phyloP scores from a whole-genome alignment of 2,329 filamentous ascomycete species.

The Trichophyton benhamiae region DNA sequence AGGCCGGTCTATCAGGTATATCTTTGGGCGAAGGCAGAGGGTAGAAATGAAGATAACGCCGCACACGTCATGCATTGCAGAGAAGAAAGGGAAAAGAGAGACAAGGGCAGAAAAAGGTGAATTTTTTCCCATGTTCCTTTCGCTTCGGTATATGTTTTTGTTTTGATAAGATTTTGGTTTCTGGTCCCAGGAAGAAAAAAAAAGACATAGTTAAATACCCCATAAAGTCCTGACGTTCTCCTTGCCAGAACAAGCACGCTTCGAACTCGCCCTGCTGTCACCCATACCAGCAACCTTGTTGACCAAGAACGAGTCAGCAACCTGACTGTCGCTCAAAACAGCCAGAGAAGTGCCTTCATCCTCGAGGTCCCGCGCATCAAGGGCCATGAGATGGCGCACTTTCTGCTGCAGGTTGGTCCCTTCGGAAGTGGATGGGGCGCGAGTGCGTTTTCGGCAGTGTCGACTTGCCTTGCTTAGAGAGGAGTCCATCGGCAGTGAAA shows the following conservation, averaged over 20 bases:
- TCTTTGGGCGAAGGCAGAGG: background rate
- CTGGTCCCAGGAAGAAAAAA: background rate
- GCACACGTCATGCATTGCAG: background rate
- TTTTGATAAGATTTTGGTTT: background rate
- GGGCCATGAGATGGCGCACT: constrained; percentile 27
- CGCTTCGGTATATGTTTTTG: background rate
- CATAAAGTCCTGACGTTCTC: constrained; percentile 7
- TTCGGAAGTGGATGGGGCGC: constrained; percentile 25
- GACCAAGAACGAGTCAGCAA: constrained; percentile 24
- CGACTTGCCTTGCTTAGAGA: constrained; percentile 11
- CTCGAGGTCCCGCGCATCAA: constrained; percentile 13
- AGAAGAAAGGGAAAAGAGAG: background rate
- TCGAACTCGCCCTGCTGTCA: constrained; percentile 28
- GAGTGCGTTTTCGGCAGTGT: constrained; percentile 29
- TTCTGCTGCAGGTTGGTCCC: constrained; percentile 24
- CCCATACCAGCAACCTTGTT: constrained; percentile 16
- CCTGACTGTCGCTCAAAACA: constrained; percentile 22
- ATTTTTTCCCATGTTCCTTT: background rate
- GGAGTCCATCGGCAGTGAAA: constrained; percentile 14
- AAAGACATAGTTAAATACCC: constrained; percentile 1
- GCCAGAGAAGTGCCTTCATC: constrained; percentile 18
- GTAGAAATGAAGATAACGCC: background rate
- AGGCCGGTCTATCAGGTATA: background rate
- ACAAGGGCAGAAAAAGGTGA: background rate
- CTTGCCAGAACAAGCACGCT: constrained; percentile 30